These are phyloP conservation scores for Zhuliangozyma parablackwelliae DNA, from an alignment of 1,139 yeast genomes.

Conservation along the genomic window DNA sequence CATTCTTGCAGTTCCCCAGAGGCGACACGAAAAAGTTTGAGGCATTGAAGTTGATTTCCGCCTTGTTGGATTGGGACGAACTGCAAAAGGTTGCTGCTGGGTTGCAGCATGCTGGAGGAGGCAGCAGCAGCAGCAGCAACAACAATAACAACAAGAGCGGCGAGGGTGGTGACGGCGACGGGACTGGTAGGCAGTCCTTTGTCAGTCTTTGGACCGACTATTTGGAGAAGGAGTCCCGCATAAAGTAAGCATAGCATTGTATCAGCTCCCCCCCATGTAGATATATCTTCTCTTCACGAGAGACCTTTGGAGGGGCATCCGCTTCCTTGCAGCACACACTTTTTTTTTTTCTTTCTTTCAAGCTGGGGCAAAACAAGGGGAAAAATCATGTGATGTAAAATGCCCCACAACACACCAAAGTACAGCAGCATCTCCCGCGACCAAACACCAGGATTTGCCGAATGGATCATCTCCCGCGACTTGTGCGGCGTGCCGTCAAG, in stretches of 20 bases:
- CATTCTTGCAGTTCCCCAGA: conserved; percentile 82
- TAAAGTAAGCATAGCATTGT: conserved; percentile 12
- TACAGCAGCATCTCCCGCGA: too few relatives aligned
- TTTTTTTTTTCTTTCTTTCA: too few relatives aligned
- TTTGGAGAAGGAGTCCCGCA: conserved; percentile 66
- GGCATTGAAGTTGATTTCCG: conserved; percentile 78
- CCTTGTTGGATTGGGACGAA: conserved; percentile 85
- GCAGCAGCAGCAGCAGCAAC: conserved; percentile 11
- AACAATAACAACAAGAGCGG: conserved; percentile 2
- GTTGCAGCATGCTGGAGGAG: conserved; percentile 38
- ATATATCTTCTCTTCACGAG: too few relatives aligned
- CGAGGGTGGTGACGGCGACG: conserved; percentile 6
- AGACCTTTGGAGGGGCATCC: too few relatives aligned
- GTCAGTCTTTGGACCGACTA: conserved; percentile 88
- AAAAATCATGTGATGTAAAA: background rate
- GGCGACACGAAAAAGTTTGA: conserved; percentile 94
- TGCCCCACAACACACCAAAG: background rate
- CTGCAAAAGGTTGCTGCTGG: conserved; percentile 82
- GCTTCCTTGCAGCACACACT: too few relatives aligned
- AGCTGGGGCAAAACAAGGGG: too few relatives aligned
- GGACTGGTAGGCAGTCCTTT: conserved; percentile 57
- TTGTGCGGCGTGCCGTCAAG: too few relatives aligned
- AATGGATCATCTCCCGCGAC: too few relatives aligned
- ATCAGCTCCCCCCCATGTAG: too few relatives aligned
- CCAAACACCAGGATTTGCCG: too few relatives aligned